phyloP scores from a whole-genome alignment of 2,329 filamentous ascomycete species.

The Acephala macrosclerotiorum region DNA sequence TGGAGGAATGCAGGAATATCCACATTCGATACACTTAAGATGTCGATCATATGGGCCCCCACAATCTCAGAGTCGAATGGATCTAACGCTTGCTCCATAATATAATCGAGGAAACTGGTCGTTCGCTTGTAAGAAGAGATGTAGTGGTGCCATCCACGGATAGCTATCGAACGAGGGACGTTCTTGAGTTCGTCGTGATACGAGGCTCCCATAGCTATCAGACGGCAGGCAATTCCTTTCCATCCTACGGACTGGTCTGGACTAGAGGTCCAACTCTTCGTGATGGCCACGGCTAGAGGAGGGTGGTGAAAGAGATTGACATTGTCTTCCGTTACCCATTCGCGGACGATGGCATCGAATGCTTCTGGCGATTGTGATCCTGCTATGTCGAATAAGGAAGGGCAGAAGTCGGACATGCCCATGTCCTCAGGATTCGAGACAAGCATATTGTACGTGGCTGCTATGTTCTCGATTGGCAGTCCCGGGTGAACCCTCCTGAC shows the following conservation, averaged over 20 bases:
- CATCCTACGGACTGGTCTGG: no score
- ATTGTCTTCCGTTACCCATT: not conserved
- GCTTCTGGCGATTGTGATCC: not conserved
- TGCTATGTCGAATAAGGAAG: not conserved
- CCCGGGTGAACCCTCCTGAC: no score
- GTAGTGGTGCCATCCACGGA: no score
- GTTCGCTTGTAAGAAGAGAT: not conserved
- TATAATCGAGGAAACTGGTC: not conserved
- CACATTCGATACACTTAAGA: not conserved
- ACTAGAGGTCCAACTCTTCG: no score
- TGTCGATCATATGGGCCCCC: not conserved
- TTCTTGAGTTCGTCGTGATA: no score
- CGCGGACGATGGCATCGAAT: not conserved
- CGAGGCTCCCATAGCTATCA: no score
- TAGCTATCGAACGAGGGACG: no score
- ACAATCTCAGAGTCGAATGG: not conserved
- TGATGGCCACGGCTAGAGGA: not conserved
- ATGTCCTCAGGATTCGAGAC: no score
- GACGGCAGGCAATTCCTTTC: no score
- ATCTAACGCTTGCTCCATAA: not conserved
- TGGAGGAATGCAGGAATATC: not conserved
- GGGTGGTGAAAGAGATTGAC: not conserved
- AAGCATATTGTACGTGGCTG: no score
- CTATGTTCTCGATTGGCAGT: no score
- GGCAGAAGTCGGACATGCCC: not conserved